These are phyloP conservation scores for Aspergillus brasiliensis DNA, from an alignment of 2,329 filamentous ascomycete species.

Conservation along the genomic window DNA sequence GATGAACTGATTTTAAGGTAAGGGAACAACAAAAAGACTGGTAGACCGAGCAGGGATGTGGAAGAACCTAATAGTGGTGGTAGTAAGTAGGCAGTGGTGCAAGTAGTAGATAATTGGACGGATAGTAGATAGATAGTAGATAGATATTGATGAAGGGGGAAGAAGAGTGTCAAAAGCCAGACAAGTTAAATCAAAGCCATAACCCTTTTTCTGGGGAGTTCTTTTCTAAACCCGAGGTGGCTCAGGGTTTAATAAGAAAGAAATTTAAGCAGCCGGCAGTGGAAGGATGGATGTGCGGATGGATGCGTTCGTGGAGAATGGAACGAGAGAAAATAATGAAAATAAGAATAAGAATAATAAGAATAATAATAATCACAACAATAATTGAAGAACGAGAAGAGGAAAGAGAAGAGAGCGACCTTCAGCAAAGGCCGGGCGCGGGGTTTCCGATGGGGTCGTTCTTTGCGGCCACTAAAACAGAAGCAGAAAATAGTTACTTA, in stretches of 20 bases:
- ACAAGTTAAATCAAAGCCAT: not conserved
- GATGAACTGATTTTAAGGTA: not conserved
- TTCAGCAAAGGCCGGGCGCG: not conserved
- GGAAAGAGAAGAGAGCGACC: not conserved
- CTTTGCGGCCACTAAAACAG: not conserved
- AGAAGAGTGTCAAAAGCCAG: not conserved
- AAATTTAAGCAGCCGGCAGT: not conserved
- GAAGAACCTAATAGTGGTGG: not conserved
- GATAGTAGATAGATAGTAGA: too few species aligned
- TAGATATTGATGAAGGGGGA: too few species aligned
- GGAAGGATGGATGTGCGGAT: not conserved
- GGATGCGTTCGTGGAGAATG: not conserved
- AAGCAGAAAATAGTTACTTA: too few species aligned
- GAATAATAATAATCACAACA: too few species aligned
- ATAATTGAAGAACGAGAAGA: too few species aligned
- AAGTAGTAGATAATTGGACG: not conserved
- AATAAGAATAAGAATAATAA: too few species aligned
- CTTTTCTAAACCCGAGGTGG: not conserved
- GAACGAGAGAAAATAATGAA: not conserved
- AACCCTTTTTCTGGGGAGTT: too few species aligned
- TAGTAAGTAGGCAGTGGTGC: not conserved
- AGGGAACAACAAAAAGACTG: not conserved
- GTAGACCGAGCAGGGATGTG: not conserved
- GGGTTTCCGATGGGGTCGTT: conserved; percentile 1
- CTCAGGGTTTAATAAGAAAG: not conserved